phyloP scores from a whole-genome alignment of 371 early-diverging fungal species.

The Encephalitozoon romaleae region DNA sequence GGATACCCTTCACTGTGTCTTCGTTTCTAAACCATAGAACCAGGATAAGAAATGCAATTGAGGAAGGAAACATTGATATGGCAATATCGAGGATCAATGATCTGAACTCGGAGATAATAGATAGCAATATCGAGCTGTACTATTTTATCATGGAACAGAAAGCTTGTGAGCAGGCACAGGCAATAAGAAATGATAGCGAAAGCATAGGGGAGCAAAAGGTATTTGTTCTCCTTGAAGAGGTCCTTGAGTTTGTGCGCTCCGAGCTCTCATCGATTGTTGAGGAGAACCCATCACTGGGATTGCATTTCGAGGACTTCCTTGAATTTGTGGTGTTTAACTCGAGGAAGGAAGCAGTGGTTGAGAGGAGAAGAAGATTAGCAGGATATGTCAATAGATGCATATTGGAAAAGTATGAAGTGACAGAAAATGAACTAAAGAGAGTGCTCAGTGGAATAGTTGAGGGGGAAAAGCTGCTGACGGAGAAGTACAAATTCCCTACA shows the following conservation, averaged over 20 bases:
- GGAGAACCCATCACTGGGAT: not conserved
- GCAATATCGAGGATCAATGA: conserved; percentile 8
- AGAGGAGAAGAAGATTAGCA: conserved; percentile 2
- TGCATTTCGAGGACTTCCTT: conserved; percentile 4
- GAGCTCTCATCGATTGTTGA: not conserved
- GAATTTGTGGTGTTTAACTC: conserved; percentile 24
- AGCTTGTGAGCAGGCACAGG: conserved; percentile 2
- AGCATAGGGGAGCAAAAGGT: not conserved
- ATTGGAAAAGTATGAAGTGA: not conserved
- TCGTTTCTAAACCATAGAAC: not conserved
- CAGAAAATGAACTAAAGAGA: conserved; percentile 12
- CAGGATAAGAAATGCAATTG: conserved; percentile 11
- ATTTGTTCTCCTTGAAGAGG: not conserved
- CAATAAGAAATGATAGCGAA: not conserved
- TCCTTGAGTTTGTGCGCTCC: not conserved
- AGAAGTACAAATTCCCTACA: conserved; percentile 20
- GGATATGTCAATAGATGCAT: conserved; percentile 3
- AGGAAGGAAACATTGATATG: conserved; percentile 15
- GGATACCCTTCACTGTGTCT: not conserved
- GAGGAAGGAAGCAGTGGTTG: not conserved
- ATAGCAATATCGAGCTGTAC: not conserved
- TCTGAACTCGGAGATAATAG: conserved; percentile 13
- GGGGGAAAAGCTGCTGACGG: conserved; percentile 6
- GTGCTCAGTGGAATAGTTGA: conserved; percentile 2
- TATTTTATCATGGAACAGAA: conserved; percentile 15